Percentiles rank a stretch among this genome's conserved stretches.
These are phyloP conservation scores for Cladorrhinum samala DNA, from an alignment of 495 filamentous ascomycete genomes.

Conservation along the genomic window DNA sequence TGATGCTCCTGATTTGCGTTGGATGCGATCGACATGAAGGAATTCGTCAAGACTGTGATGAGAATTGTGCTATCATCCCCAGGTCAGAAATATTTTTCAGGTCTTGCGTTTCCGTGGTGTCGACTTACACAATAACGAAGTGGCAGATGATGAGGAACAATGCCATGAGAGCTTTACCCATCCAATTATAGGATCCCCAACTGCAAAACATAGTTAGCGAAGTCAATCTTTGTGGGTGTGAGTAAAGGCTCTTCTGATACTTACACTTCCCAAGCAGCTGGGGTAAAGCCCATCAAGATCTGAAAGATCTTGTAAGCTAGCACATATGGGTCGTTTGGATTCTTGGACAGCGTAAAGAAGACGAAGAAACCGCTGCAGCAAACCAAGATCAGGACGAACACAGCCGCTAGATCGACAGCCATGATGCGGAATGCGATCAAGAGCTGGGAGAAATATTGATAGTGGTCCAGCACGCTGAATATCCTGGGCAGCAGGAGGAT, in stretches of 20 bases:
- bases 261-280: slow-evolving; percentile 48
- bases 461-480: slow-evolving; percentile 88
- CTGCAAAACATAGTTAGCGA: slow-evolving; percentile 21
- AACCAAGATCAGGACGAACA: slow-evolving; percentile 75
- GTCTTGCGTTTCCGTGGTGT: neutral
- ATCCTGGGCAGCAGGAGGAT: slow-evolving; percentile 84
- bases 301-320: slow-evolving; percentile 90
- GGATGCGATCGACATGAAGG: slow-evolving; percentile 86
- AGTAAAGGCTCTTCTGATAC: slow-evolving; percentile 8
- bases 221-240: neutral
- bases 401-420: slow-evolving; percentile 78
- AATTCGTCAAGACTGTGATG: slow-evolving; percentile 88
- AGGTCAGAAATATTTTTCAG: slow-evolving; percentile 1
- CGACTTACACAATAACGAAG: slow-evolving; percentile 70
- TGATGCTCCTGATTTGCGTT: slow-evolving; percentile 92
- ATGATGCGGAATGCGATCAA: slow-evolving; percentile 90
- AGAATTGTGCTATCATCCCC: slow-evolving; percentile 64
- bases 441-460: slow-evolving; percentile 88
- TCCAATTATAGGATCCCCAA: slow-evolving; percentile 73
- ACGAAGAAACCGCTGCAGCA: slow-evolving; percentile 91
- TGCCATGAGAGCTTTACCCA: slow-evolving; percentile 68
- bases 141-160: slow-evolving; percentile 89
- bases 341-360: slow-evolving; percentile 75
- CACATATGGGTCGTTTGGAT: slow-evolving; percentile 52
- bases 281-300: slow-evolving; percentile 77